Conservation (phyloP, 1,284 basidiomycete species). For the Bjerkandera adusta region DNA sequence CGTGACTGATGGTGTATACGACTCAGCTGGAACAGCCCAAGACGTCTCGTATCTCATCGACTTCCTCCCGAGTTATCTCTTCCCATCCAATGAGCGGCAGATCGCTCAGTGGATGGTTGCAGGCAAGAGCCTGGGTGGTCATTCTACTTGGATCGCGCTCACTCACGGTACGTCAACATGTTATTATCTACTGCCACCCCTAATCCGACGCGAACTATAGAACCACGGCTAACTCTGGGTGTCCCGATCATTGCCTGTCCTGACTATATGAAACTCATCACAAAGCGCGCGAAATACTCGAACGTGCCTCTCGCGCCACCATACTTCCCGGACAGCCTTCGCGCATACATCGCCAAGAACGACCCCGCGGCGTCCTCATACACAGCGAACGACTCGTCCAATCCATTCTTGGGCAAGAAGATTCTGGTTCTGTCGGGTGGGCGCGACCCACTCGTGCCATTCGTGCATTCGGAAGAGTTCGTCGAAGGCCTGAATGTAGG, state of each 20-base stretch:
- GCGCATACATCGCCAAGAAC: slow-evolving; percentile 5
- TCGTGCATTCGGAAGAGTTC: slow-evolving; percentile 45
- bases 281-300: slow-evolving; percentile 10
- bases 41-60: slow-evolving; percentile 84
- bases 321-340: slow-evolving; percentile 9
- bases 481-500: slow-evolving; percentile 48
- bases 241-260: slow-evolving; percentile 17
- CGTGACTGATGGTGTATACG: slow-evolving; percentile 10
- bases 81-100: slow-evolving; percentile 62
- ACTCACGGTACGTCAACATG: slow-evolving; percentile 45
- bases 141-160: slow-evolving; percentile 73
- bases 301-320: slow-evolving; percentile 12
- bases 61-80: slow-evolving; percentile 77
- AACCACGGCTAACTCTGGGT: slow-evolving; percentile 9
- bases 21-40: slow-evolving; percentile 63
- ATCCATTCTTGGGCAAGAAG: slow-evolving; percentile 63
- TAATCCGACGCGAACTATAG: background rate
- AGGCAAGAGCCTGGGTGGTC: slow-evolving; percentile 78
- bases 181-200: no score
- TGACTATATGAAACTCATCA: slow-evolving; percentile 14
- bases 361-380: slow-evolving; percentile 11
- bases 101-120: slow-evolving; percentile 69
- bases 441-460: slow-evolving; percentile 52
- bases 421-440: slow-evolving; percentile 63
- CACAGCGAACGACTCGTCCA: slow-evolving; percentile 22